phyloP scores from a whole-genome alignment of 768 basidiomycete genomes.

The Symmetrospora coprosmae region DNA sequence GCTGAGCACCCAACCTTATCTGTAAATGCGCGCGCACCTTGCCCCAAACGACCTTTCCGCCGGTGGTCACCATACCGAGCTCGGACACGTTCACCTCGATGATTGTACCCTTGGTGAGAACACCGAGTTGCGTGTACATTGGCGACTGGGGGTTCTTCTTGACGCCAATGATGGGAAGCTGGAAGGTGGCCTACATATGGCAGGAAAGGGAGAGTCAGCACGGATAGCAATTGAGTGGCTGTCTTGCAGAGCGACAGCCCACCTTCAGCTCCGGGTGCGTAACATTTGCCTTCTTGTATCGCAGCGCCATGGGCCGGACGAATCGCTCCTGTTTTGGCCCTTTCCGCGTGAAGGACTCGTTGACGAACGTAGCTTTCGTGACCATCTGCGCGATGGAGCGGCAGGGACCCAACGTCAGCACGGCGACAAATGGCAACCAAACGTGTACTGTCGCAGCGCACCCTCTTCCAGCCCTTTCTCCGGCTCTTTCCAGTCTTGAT shows the following conservation, averaged over 20 bases:
- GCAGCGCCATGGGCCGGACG: conserved; percentile 88
- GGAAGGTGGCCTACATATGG: conserved; percentile 95
- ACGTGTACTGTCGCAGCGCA: too few relatives aligned
- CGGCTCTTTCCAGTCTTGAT: conserved; percentile 94
- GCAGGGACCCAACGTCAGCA: not conserved
- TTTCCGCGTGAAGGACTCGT: conserved; percentile 87
- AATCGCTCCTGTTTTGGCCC: conserved; percentile 99
- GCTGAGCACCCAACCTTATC: not conserved
- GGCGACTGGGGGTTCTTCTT: conserved; percentile 99
- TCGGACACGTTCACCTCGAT: conserved; percentile 60
- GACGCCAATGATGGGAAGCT: conserved; percentile 88
- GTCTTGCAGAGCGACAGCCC: not conserved
- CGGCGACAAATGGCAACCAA: too few relatives aligned
- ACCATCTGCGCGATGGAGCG: conserved; percentile 54
- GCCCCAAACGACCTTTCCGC: conserved; percentile 40
- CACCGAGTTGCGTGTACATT: conserved; percentile 90
- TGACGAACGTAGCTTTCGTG: conserved; percentile 93
- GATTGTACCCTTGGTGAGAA: conserved; percentile 94
- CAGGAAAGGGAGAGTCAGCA: conserved; percentile 44
- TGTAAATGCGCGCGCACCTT: too few relatives aligned
- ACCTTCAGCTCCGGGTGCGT: conserved; percentile 69
- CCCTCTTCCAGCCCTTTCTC: conserved; percentile 83
- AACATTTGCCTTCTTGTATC: conserved; percentile 96
- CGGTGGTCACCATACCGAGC: conserved; percentile 40
- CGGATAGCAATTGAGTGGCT: not conserved